These are phyloP conservation scores for Ophiostoma quercus DNA, from an alignment of 2,329 filamentous ascomycete genomes.

Conservation along the genomic window DNA sequence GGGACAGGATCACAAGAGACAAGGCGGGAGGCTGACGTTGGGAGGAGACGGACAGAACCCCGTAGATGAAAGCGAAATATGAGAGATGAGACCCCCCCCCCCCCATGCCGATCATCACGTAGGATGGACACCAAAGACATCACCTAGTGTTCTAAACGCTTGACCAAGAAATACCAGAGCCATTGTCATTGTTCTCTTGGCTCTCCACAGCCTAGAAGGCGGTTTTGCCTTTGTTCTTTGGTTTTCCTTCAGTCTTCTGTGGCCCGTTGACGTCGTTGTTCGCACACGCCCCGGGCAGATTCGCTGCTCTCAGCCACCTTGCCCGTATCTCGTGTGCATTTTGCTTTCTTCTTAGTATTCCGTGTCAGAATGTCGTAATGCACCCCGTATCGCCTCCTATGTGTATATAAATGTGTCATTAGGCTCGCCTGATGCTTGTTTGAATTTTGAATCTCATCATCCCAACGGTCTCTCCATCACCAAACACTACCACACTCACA, in stretches of 20 bases:
- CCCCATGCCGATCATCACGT: neutral
- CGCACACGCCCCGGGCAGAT: neutral
- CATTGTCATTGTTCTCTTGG: neutral
- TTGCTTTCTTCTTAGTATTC: too few relatives aligned
- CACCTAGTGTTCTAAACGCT: neutral
- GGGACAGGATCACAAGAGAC: too few relatives aligned
- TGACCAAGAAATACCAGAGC: too few relatives aligned
- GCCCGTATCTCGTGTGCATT: too few relatives aligned
- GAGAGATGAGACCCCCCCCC: neutral
- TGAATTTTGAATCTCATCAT: neutral
- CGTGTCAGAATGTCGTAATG: neutral
- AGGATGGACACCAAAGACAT: neutral
- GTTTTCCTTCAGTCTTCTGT: neutral
- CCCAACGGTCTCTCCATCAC: neutral
- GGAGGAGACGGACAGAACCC: slow-evolving; percentile 2
- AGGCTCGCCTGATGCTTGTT: neutral
- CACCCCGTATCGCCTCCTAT: neutral
- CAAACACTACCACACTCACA: neutral
- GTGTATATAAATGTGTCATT: neutral
- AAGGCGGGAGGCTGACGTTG: neutral
- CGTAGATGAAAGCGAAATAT: neutral
- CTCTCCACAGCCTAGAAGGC: neutral
- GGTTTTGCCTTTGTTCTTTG: neutral
- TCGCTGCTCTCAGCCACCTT: neutral
- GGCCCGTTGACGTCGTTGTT: neutral